phyloP scores from a whole-genome alignment of 257 asterid genomes.

The Primulina tabacum region DNA sequence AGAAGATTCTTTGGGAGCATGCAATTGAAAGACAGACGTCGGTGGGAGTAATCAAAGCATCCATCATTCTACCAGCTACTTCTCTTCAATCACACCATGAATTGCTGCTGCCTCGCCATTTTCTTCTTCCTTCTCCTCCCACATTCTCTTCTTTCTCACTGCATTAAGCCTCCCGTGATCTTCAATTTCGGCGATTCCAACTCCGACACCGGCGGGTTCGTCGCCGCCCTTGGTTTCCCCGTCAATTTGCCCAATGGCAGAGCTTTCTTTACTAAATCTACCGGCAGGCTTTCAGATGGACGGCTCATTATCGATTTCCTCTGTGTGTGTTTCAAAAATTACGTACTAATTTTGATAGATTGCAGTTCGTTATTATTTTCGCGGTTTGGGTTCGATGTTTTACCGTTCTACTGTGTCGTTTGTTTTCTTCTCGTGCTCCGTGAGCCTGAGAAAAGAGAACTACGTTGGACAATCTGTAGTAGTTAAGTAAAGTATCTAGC shows the following conservation, averaged over 20 bases:
- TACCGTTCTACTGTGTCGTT: no score
- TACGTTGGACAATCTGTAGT: neutral
- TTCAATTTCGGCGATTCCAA: conserved; percentile 95
- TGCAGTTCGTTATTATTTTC: neutral
- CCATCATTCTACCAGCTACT: neutral
- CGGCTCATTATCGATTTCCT: conserved; percentile 83
- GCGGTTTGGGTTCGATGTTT: no score
- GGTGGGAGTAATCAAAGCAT: neutral
- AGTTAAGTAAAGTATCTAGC: neutral
- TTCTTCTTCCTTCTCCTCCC: conserved; percentile 17
- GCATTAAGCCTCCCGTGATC: conserved; percentile 54
- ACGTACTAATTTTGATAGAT: no score
- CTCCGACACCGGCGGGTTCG: conserved; percentile 92
- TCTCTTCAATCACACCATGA: neutral
- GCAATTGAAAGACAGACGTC: neutral
- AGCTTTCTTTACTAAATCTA: conserved; percentile 48
- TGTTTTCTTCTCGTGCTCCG: neutral
- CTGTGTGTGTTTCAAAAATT: conserved; percentile 39
- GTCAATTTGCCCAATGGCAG: conserved; percentile 69
- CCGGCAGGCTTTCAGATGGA: conserved; percentile 78
- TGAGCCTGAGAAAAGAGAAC: neutral
- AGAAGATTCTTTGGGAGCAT: neutral
- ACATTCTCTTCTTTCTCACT: conserved; percentile 26
- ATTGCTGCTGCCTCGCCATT: conserved; percentile 12
- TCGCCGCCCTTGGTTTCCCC: conserved; percentile 64